Evolutionary conservation across 1,284 basidiomycete species (phyloP).

Genomic region (Salmacisia buchloeana): DNA sequence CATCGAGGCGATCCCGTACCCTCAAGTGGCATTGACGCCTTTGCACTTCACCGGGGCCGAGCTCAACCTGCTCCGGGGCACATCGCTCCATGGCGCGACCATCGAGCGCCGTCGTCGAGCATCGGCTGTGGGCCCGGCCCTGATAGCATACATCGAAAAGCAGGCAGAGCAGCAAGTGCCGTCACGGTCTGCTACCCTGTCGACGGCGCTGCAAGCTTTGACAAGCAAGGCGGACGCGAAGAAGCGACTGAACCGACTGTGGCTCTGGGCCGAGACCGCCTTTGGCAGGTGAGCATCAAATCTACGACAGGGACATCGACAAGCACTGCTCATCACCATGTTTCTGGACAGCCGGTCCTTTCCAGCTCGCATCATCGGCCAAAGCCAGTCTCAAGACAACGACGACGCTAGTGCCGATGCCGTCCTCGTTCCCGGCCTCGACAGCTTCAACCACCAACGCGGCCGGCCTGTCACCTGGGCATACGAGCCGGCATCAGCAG

Average conservation of each 20-base stretch:
- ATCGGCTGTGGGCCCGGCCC: not conserved
- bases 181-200: no score
- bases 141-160: not conserved
- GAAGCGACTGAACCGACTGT: not conserved
- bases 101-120: not conserved
- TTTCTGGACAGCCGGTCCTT: conserved; percentile 7
- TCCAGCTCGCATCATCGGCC: not conserved
- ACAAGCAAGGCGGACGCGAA: not conserved
- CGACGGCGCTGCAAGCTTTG: no score
- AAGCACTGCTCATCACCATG: no score
- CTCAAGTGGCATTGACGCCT: not conserved
- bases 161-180: no score
- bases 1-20: conserved; percentile 1
- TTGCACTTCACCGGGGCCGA: not conserved
- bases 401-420: not conserved
- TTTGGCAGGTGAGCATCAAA: conserved; percentile 2
- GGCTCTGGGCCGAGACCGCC: not conserved
- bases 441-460: conserved; percentile 6
- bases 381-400: not conserved
- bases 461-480: not conserved
- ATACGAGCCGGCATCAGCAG: no score
- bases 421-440: not conserved
- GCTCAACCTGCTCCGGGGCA: not conserved
- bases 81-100: not conserved
- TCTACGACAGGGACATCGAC: no score